A percentile compares a stretch with the other conserved stretches of the same genome.
These are phyloP conservation scores for Calonectria montana DNA, from an alignment of 2,329 filamentous ascomycete species.

Conservation along the genomic window DNA sequence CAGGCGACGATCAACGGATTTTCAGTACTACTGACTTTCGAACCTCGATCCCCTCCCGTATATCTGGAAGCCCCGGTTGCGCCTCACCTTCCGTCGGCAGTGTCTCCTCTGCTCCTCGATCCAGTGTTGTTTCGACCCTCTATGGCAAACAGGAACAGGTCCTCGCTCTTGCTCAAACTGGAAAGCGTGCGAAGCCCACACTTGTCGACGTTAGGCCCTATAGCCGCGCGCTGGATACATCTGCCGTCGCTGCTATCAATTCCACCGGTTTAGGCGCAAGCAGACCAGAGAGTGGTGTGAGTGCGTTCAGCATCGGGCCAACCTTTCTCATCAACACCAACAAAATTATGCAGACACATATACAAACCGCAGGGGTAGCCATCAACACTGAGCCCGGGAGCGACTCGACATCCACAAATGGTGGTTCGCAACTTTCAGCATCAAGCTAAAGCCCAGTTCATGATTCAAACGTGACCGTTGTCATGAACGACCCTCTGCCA, in stretches of 20 bases:
- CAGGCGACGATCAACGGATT: constrained; percentile 85
- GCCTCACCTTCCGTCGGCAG: no score
- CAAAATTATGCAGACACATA: constrained; percentile 67
- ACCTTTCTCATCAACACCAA: constrained; percentile 75
- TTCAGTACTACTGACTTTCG: constrained; percentile 92
- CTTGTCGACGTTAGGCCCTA: constrained; percentile 91
- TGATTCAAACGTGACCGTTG: constrained; percentile 59
- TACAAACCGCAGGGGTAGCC: constrained; percentile 68
- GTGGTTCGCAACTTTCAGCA: constrained; percentile 34
- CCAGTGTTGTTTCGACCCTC: constrained; percentile 90
- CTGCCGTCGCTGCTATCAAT: constrained; percentile 80
- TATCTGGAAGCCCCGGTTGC: constrained; percentile 72
- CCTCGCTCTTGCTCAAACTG: constrained; percentile 84
- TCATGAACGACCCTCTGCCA: constrained; percentile 61
- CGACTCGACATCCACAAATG: constrained; percentile 38
- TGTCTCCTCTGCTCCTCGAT: constrained; percentile 70
- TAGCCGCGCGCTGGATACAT: constrained; percentile 67
- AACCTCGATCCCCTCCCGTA: constrained; percentile 88
- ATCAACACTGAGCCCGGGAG: constrained; percentile 52
- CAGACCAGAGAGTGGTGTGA: constrained; percentile 65
- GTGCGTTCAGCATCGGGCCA: constrained; percentile 74
- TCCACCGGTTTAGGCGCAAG: constrained; percentile 65
- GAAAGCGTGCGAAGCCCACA: constrained; percentile 87
- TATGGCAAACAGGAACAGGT: constrained; percentile 93
- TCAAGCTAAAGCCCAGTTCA: constrained; percentile 40